These are phyloP conservation scores for Amanita muscaria DNA, from an alignment of 768 basidiomycete species.

Conservation along the genomic window DNA sequence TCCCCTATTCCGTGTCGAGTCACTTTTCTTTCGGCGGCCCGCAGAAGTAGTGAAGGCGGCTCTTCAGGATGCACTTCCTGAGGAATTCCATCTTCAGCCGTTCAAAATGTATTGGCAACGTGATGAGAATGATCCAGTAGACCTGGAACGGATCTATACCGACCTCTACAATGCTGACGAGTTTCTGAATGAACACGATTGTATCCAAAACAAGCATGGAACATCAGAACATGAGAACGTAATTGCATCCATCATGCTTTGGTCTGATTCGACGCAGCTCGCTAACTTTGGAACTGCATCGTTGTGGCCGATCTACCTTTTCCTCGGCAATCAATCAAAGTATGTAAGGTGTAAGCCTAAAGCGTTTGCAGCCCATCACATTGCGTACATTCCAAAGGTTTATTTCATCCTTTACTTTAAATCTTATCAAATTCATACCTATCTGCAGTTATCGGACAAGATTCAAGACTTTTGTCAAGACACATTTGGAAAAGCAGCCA, in stretches of 20 bases:
- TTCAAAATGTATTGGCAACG: conserved; percentile 18
- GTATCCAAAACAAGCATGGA: conserved; percentile 9
- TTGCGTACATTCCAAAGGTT: conserved; percentile 37
- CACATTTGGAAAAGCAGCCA: neutral
- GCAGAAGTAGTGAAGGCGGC: conserved; percentile 17
- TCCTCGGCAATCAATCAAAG: conserved; percentile 34
- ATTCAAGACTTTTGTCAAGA: conserved; percentile 15
- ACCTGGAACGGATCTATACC: conserved; percentile 14
- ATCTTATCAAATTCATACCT: neutral
- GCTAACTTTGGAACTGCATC: conserved; percentile 24
- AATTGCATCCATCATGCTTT: neutral
- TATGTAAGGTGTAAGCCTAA: conserved; percentile 23
- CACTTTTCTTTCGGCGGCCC: conserved; percentile 18
- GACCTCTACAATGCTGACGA: conserved; percentile 22
- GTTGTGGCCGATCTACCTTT: conserved; percentile 32
- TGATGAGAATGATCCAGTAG: neutral
- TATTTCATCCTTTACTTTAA: neutral
- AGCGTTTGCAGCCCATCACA: conserved; percentile 25
- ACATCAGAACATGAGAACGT: conserved; percentile 4
- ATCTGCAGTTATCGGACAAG: conserved; percentile 20
- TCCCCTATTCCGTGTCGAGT: conserved; percentile 17
- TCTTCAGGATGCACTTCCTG: conserved; percentile 13
- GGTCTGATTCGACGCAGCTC: conserved; percentile 12
- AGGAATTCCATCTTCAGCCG: conserved; percentile 20
- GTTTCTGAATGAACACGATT: conserved; percentile 15